Evolutionary conservation across 139 green algal species (phyloP), one percentile per base, ranked within the genome.

Genomic region (Diplosphaera chodatii): DNA sequence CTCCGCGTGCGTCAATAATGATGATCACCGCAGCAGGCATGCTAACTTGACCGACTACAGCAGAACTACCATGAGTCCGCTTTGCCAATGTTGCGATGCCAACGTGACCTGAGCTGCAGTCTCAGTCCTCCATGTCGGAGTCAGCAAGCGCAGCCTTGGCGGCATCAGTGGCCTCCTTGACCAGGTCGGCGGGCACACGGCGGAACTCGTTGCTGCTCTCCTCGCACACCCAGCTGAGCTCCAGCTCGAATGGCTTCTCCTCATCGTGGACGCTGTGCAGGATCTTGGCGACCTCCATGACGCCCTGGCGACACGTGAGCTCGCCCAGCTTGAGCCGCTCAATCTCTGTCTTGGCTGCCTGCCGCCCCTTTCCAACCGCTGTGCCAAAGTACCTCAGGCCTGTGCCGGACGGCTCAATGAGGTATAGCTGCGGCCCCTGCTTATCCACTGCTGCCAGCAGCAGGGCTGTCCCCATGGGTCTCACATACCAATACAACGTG

Each of bases 191-290:
- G 18, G 94, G 90, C 64, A 98, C 92, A 55, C 83, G 70, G 56
- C 87, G 66, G 78, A 96, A 93, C 78, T 90, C 66, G 3, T 78
- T 75, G 40, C 78, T 76, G 55, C 69, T 92, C 69, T 97, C 96
- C 6, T 98, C 93, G 74, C 86, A 98, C 6, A 99, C 82, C 96
- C 96, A 99, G 59, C 85, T 88, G 74, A 99, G 81, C 82, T 99
- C 95, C 67, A 99, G 70, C 85, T 99, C 96, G 84, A 98, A 99
- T 1, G 88, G 86, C 87, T 99, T 99, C 67, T 96, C 90, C 72
- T 98, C 96, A 69, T 99, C 95, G 74, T 96, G 94, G 32, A 96
- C 87, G 64, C 85, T 88, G 82, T 96, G 86, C 40, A 98, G 80
- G 77, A 98, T 97, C 75, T 97, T 96, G 32, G 91, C 95, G 20